Percentiles rank a stretch among this genome's conserved stretches.
Conservation (phyloP, 2,329 filamentous ascomycete genomes). For the Colletotrichum karsti region DNA sequence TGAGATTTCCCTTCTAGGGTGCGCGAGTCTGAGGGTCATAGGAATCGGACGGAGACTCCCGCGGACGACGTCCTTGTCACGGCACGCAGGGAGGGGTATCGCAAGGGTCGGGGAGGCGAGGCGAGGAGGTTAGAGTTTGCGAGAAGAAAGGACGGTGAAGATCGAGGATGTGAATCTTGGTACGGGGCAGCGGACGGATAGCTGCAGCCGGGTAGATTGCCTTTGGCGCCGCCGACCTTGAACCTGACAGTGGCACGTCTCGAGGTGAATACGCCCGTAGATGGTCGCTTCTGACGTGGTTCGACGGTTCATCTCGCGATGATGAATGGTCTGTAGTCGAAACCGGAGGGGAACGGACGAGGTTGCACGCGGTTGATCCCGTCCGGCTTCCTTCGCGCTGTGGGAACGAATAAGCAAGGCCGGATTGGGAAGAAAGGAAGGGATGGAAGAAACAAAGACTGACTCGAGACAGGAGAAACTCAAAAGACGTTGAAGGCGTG, state of each 20-base stretch:
- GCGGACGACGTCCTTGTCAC: neutral
- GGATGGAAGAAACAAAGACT: neutral
- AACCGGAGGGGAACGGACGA: neutral
- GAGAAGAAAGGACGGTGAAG: neutral
- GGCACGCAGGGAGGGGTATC: neutral
- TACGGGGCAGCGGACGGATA: neutral
- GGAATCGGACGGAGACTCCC: neutral
- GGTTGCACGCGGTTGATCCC: neutral
- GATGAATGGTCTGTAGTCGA: neutral
- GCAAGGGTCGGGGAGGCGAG: neutral
- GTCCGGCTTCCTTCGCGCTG: neutral
- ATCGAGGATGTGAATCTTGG: neutral
- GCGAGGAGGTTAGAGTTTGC: neutral
- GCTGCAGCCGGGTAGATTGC: neutral
- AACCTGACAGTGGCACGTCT: neutral
- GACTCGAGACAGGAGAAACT: neutral
- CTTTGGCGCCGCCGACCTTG: neutral
- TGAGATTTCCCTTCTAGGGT: neutral
- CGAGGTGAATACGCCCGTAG: neutral
- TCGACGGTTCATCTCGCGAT: neutral
- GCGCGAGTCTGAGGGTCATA: neutral
- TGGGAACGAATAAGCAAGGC: neutral
- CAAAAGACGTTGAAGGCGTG: conserved; percentile 14
- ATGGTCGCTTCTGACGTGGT: neutral
- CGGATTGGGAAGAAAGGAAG: neutral